Conservation (phyloP, 2,329 filamentous ascomycete species). For the Alternaria longipes region DNA sequence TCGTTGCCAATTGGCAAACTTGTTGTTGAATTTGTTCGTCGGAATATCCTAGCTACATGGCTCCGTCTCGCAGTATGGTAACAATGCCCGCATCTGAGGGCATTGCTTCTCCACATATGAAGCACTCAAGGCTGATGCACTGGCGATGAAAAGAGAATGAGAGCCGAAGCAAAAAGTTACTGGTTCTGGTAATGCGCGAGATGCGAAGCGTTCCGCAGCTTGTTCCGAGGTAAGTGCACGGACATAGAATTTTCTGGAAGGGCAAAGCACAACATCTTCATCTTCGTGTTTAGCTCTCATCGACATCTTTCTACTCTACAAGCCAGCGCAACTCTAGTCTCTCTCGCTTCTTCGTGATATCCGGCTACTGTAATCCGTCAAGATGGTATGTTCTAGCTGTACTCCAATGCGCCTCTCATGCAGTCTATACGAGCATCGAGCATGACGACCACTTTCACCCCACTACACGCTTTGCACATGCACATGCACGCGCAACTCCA, state of each 20-base stretch:
- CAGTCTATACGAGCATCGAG: background rate
- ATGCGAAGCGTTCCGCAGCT: constrained; percentile 13
- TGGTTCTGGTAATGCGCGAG: constrained; percentile 18
- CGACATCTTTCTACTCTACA: constrained; percentile 21
- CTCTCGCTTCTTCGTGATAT: constrained; percentile 26
- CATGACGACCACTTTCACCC: background rate
- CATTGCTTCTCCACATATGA: constrained; percentile 49
- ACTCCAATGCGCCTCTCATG: background rate
- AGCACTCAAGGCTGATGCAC: constrained; percentile 4
- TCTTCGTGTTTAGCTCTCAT: constrained; percentile 9
- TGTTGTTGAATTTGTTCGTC: constrained; percentile 34
- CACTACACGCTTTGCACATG: background rate
- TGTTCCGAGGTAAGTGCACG: constrained; percentile 28
- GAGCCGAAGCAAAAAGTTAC: constrained; percentile 5
- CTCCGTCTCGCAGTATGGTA: constrained; percentile 28
- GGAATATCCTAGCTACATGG: constrained; percentile 22
- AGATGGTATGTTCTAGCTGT: constrained; percentile 1
- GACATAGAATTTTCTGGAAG: constrained; percentile 30
- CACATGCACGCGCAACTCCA: background rate
- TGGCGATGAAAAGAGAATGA: background rate
- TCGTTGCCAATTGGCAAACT: constrained; percentile 33
- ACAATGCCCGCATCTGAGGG: constrained; percentile 41
- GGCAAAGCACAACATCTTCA: constrained; percentile 16
- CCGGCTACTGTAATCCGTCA: constrained; percentile 10
- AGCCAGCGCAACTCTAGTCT: constrained; percentile 11